phyloP scores from a whole-genome alignment of 2,329 filamentous ascomycete species.

The Fusarium abutilonis region DNA sequence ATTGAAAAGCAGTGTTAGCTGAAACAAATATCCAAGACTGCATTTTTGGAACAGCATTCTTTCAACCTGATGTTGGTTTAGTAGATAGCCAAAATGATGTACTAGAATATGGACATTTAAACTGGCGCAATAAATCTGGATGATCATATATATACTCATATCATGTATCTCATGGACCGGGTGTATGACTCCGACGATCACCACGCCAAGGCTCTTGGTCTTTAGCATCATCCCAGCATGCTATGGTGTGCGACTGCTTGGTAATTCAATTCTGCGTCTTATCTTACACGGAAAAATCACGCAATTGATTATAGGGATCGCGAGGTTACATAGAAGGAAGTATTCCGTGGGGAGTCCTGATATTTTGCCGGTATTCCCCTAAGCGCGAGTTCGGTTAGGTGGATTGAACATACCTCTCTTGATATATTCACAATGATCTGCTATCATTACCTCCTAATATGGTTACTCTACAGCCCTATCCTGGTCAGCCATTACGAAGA shows the following conservation, averaged over 20 bases:
- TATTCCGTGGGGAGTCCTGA: no score
- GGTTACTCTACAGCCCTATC: no score
- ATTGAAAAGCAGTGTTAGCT: background rate
- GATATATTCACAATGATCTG: no score
- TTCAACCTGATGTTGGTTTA: background rate
- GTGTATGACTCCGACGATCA: background rate
- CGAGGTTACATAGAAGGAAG: background rate
- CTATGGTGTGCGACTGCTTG: background rate
- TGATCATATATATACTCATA: no score
- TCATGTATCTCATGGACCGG: no score
- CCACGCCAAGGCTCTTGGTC: background rate
- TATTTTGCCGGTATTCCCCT: no score
- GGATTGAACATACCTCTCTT: no score
- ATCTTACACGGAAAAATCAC: background rate
- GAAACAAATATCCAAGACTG: background rate
- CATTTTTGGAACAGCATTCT: background rate
- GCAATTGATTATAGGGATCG: background rate
- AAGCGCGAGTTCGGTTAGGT: no score
- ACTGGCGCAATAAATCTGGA: background rate
- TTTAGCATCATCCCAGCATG: background rate
- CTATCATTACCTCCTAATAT: no score
- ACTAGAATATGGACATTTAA: no score
- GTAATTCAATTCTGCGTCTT: background rate
- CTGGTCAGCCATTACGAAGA: no score
- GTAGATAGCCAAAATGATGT: no score